Conservation (phyloP, 306 rosid species). For the Quercus agrifolia region DNA sequence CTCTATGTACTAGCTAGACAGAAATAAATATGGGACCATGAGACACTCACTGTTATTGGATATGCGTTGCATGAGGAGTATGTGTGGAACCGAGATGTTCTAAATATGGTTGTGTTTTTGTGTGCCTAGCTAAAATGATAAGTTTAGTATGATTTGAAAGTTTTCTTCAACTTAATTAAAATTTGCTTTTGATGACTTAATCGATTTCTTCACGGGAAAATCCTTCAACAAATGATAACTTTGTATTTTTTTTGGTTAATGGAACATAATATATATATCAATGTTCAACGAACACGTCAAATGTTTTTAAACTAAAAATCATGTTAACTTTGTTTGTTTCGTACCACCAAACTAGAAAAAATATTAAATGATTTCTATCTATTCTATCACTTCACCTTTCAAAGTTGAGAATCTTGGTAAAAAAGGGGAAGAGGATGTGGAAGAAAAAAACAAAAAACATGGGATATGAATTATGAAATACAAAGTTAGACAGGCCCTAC, state of each 20-base stretch:
- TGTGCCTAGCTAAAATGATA: background rate
- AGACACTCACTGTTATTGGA: slow-evolving; percentile 10
- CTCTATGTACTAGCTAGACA: slow-evolving; percentile 30
- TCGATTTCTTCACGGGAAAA: background rate
- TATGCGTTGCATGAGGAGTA: slow-evolving; percentile 38
- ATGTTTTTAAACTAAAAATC: background rate
- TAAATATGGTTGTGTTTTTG: too few relatives aligned
- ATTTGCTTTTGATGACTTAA: background rate
- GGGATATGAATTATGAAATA: too few relatives aligned
- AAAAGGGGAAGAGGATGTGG: too few relatives aligned
- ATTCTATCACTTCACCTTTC: too few relatives aligned
- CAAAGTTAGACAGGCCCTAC: too few relatives aligned
- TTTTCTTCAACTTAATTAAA: background rate
- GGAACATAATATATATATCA: background rate
- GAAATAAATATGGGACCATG: slow-evolving; percentile 16
- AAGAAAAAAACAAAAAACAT: too few relatives aligned
- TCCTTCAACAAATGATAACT: background rate
- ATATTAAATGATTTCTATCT: too few relatives aligned
- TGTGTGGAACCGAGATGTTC: slow-evolving; percentile 18
- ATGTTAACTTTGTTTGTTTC: too few relatives aligned
- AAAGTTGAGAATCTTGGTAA: too few relatives aligned
- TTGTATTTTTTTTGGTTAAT: background rate
- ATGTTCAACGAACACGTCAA: background rate
- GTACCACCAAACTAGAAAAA: too few relatives aligned
- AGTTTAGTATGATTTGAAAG: background rate